Evolutionary conservation across 257 asterid species (phyloP).

Genomic region (Solanum bulbocastanum): DNA sequence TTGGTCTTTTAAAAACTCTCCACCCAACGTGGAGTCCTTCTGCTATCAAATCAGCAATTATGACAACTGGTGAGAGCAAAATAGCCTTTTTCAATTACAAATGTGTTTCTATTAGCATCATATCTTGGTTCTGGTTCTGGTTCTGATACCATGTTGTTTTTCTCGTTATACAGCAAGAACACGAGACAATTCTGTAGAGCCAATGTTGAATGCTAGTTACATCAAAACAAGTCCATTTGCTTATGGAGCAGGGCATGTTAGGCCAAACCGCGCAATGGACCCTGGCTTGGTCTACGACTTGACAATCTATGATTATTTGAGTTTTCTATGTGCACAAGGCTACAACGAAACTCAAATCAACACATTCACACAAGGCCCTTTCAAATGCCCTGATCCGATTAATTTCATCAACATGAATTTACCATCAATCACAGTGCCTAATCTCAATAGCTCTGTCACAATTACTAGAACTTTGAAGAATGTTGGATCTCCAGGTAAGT

Average conservation of each 20-base stretch:
- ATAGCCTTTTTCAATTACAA: background rate
- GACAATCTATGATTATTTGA: constrained; percentile 37
- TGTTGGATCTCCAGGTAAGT: constrained; percentile 59
- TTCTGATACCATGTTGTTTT: background rate
- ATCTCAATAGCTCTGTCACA: constrained; percentile 33
- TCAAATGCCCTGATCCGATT: constrained; percentile 18
- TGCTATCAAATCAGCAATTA: constrained; percentile 81
- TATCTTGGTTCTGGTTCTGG: background rate
- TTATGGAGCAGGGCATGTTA: constrained; percentile 83
- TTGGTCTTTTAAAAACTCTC: constrained; percentile 73
- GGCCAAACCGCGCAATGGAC: constrained; percentile 87
- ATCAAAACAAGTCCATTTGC: constrained; percentile 62
- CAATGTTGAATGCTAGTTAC: constrained; percentile 43
- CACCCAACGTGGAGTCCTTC: constrained; percentile 93
- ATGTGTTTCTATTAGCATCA: background rate
- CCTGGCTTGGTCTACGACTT: constrained; percentile 87
- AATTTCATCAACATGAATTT: constrained; percentile 42
- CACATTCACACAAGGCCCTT: constrained; percentile 19
- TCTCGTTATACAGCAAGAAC: constrained; percentile 40
- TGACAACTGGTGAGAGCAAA: constrained; percentile 54
- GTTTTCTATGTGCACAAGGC: constrained; percentile 58
- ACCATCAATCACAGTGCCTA: constrained; percentile 64
- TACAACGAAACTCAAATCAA: constrained; percentile 35
- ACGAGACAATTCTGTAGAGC: constrained; percentile 47
- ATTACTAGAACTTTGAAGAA: constrained; percentile 63